Evolutionary conservation across 352 stramenopile genomes (phyloP), one percentile per base, ranked within the genome.

Genomic region (Phytophthora sansomeana): DNA sequence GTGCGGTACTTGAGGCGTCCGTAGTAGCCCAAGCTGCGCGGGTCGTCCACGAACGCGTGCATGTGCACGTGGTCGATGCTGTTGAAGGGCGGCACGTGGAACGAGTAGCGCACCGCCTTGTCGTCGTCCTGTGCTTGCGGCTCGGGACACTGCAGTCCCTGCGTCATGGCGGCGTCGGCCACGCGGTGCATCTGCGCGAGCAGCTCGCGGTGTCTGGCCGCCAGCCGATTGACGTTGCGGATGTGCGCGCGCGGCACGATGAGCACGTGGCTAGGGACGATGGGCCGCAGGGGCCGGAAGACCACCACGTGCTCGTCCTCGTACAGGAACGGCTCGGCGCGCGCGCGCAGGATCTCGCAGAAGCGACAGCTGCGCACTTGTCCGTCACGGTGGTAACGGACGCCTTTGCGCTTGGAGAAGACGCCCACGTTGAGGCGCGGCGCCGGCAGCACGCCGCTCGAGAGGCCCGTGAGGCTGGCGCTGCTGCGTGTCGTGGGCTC

Each of bases 31-130:
- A 87, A 48, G 10, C 55, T 69, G 38, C 59, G 58, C 8, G 60
- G 58, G 30, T 79, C 71, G 48, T 83, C 70, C 28, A 58, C 67
- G 64, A 96, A 94, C 26, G 83, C 85, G 68, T 96, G 87, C 85
- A 96, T 94, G 69, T 96, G 87, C 28, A 96, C 84, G 64, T 96
- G 87, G 68, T 96, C 87, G 62, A 94, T 96, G 64, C 81, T 92
- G 75, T 96, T 96, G 63, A 94, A 94, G 9, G 87, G 87, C 19
- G 87, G 87, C 35, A 77, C 59, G 29, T 76, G 66, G 58, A 91
- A 90, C 33, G 75, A 90, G 38, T 89, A 87, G 21, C 82, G 85
- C 21, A 89, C 69, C 1, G 32, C 47, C 10, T 63, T 62, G 36
- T 61, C 54, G n/a, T 62, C 44, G 4, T n/a, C 11, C 19, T 66